Evolutionary conservation across 345 rosid genomes (phyloP).

Genomic region (Salix arbutifolia): DNA sequence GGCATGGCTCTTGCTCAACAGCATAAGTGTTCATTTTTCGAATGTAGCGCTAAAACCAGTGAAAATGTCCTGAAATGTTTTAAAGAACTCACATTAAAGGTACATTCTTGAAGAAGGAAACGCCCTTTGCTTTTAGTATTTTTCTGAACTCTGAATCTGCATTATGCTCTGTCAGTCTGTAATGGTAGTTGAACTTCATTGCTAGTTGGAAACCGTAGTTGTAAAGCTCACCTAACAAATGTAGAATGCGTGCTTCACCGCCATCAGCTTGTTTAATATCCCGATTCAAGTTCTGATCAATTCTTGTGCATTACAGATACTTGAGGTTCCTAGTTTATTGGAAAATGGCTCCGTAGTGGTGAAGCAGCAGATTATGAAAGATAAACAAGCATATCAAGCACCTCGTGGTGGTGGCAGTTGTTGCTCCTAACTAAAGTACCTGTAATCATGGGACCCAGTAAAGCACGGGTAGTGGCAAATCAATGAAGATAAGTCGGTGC

Average conservation of each 20-base stretch:
- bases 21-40: slow-evolving; percentile 67
- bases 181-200: background rate
- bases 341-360: slow-evolving; percentile 68
- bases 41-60: slow-evolving; percentile 77
- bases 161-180: background rate
- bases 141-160: background rate
- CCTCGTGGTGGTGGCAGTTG: slow-evolving; percentile 41
- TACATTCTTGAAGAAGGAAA: slow-evolving; percentile 11
- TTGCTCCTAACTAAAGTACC: slow-evolving; percentile 34
- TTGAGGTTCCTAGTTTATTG: slow-evolving; percentile 67
- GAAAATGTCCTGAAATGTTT: slow-evolving; percentile 70
- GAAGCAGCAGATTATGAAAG: slow-evolving; percentile 46
- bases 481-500: background rate
- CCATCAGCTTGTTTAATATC: background rate
- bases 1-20: slow-evolving; percentile 72
- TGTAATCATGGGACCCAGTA: background rate
- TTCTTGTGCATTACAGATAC: slow-evolving; percentile 38
- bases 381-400: slow-evolving; percentile 34
- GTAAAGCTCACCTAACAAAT: background rate
- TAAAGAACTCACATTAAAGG: slow-evolving; percentile 68
- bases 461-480: background rate
- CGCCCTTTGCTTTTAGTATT: background rate
- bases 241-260: background rate
- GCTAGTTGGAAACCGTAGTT: no score
- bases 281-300: background rate